Percentiles rank a stretch among this genome's conserved stretches.
These are phyloP conservation scores for Verticillium klebahnii DNA, from an alignment of 2,329 filamentous ascomycete genomes.

Conservation along the genomic window DNA sequence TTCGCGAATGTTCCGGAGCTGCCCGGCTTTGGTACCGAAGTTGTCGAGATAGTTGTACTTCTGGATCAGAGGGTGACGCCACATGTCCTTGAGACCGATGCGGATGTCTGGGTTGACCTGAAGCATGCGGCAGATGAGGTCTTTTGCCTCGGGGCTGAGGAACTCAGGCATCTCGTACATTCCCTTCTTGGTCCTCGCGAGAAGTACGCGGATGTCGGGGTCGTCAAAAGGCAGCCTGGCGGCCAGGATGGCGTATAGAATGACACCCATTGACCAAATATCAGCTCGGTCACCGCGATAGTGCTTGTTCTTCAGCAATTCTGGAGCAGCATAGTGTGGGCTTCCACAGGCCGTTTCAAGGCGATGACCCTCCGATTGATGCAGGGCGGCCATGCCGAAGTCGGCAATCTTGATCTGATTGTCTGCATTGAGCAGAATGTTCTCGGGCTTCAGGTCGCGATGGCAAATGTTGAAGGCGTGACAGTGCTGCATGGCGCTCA, in stretches of 20 bases:
- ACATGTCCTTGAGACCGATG: constrained; percentile 76
- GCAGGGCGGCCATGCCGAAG: constrained; percentile 94
- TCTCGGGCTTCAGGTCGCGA: constrained; percentile 93
- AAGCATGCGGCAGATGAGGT: constrained; percentile 77
- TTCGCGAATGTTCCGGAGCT: constrained; percentile 54
- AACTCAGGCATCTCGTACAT: constrained; percentile 56
- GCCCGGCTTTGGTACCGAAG: constrained; percentile 48
- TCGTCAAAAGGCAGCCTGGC: constrained; percentile 81
- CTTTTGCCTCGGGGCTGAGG: constrained; percentile 65
- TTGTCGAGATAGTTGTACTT: constrained; percentile 78
- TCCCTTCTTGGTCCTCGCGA: constrained; percentile 55
- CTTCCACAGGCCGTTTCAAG: constrained; percentile 91
- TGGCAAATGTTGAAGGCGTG: constrained; percentile 95
- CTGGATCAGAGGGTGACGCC: constrained; percentile 78
- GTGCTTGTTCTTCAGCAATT: constrained; percentile 70
- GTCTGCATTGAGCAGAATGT: constrained; percentile 77
- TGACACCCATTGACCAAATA: constrained; percentile 91
- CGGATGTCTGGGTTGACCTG: constrained; percentile 72
- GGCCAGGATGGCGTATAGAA: constrained; percentile 82
- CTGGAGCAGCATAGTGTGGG: constrained; percentile 92
- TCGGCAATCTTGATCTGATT: constrained; percentile 89
- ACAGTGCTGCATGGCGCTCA: constrained; percentile 87
- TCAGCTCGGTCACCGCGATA: constrained; percentile 87
- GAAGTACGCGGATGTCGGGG: constrained; percentile 56
- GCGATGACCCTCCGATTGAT: constrained; percentile 72